Evolutionary conservation across 139 green algal genomes (phyloP).

Genomic region (Coccomyxa sp.): DNA sequence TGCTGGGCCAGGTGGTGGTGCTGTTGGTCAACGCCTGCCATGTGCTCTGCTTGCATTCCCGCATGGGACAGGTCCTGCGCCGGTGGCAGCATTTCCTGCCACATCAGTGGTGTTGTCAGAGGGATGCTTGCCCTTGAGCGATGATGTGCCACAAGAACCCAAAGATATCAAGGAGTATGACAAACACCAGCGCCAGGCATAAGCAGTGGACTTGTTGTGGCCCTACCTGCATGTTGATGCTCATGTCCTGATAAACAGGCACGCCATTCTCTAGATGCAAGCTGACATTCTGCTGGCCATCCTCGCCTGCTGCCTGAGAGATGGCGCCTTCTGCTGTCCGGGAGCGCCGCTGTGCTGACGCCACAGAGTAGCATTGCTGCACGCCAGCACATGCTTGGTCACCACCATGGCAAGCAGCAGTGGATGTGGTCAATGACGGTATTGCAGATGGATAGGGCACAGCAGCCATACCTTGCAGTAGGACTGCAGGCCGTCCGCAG

Average conservation of each 20-base stretch:
- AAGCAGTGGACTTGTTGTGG: not conserved
- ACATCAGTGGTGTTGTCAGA: not conserved
- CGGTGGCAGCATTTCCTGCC: not conserved
- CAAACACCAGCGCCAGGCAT: not conserved
- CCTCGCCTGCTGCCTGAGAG: not conserved
- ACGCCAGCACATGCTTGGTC: not conserved
- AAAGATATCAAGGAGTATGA: not conserved
- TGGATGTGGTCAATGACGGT: not conserved
- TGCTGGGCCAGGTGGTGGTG: not conserved
- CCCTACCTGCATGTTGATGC: not conserved
- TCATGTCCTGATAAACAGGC: not conserved
- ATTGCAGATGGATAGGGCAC: not conserved
- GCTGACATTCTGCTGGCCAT: too few relatives aligned
- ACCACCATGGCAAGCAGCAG: not conserved
- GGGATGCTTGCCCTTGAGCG: not conserved
- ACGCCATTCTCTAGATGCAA: not conserved
- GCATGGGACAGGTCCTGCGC: not conserved
- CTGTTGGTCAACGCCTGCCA: not conserved
- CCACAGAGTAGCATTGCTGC: slow-evolving; percentile 1
- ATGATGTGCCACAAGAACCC: not conserved
- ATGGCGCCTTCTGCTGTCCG: not conserved
- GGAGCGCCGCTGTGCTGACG: not conserved
- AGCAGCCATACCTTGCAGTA: slow-evolving; percentile 13
- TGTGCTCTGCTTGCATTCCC: not conserved
- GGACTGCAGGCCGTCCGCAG: slow-evolving; percentile 14